Evolutionary conservation across 345 rosid genomes (phyloP), one percentile per base, ranked within the genome.

Genomic region (Schrenkiella parvula): DNA sequence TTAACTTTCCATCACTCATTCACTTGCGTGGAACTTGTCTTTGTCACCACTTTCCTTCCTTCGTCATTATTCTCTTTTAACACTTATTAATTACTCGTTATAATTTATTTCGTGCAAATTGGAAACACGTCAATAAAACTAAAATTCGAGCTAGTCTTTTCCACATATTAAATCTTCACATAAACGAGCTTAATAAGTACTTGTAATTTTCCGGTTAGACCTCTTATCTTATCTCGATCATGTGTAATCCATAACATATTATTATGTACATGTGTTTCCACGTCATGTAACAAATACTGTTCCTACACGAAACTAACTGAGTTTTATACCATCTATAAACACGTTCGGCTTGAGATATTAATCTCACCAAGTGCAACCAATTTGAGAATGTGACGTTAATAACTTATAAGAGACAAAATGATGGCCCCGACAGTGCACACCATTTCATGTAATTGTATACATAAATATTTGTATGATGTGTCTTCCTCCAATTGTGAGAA

Each of bases 1-100:
- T 60, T 73, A 5, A 53, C 65, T 64, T 73, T 55, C 2, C 72
- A 56, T 60, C 73, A 59, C 62, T 51, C 64, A 23, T 46, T 70
- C 51, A 53, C 75, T 61, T 54, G 70, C 79, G 79, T 76, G 80
- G 75, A 76, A 76, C 80, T 64, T 64, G 74, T 76, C 79, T 76
- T 17, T 69, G 71, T 76, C 80, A 74, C 71, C 74, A 54, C 75
- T 69, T 69, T 63, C 68, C 51, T 52, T 61, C 74, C 38, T 5
- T 68, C 74, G 48, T 60, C 69, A 51, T 51, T 2, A 13, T 13
- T 63, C 28, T 14, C 18, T 43, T 42, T 46, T 57, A 17, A 19
- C 35, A 19, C 35, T 38, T 55, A 8, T 23, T 43, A 19, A 29
- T 21, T 13, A 50, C 4, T 23, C 22, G 4, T 46, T 8, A 13